Evolutionary conservation across 345 rosid species (phyloP), one percentile per base, ranked within the genome.

Genomic region (Bruguiera gymnorhiza): DNA sequence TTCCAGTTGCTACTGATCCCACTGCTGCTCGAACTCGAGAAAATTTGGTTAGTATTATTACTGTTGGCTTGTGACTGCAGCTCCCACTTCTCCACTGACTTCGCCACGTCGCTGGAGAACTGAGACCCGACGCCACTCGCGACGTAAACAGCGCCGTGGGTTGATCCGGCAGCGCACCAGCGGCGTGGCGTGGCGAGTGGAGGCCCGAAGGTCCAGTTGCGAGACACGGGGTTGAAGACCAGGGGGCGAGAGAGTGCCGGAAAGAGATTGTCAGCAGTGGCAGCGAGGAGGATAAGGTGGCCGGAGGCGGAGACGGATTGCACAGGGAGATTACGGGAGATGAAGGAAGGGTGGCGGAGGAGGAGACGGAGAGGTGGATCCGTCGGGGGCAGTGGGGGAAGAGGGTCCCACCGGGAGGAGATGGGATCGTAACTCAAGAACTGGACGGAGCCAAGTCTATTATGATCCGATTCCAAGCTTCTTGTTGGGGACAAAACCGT

Each of bases 81-180:
- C 30, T 70, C 75, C 79, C 89, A 83, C n/a, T 72, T 79, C 73
- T 85, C 85, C 27, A 67, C 69, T 10, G 85, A 81, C 64, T 75
- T 79, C 4, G 86, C 86, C 30, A 83, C 74, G 20, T 77, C 83
- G 2, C 56, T 48, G 66, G 76, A 76, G 81, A 77, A 83, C 3
- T 76, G 80, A 23, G 82, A 77, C 16, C 73, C 82, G 15, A 83
- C 63, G 21, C 89, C 89, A 66, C 86, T 81, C 1, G 81, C 86
- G 1, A 83, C 75, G 23, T 81, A 85, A 2, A 65, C 72, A 23
- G 76, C 53, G 6, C 67, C 62, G 2, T 74, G 36, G 1, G 54
- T 43, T 0, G 73, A 61, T 1, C 89, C 89, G 1, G 84, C 81
- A 4, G 80, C 85, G 57, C 89, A 85, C 89, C 89, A 85, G 10